Evolutionary conservation across 495 filamentous ascomycete genomes (phyloP), one percentile per base, ranked within the genome.

Genomic region (Extremus antarcticus): DNA sequence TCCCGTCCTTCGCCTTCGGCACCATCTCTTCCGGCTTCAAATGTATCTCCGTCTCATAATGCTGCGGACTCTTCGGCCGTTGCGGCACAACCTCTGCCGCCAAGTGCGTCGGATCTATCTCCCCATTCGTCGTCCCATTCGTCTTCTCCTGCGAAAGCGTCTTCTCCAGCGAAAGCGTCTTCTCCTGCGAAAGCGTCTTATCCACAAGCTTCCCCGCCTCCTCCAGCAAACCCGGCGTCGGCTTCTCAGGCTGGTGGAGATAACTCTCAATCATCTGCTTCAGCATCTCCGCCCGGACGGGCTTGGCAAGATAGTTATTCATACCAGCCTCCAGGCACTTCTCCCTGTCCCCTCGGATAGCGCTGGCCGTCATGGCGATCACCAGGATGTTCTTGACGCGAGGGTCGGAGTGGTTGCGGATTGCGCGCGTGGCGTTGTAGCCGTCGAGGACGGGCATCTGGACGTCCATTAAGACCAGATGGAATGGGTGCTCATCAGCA

Each of bases 261-360:
- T 71, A 71, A 21, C 60, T 66, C 55, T 70, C 68, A 11, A 70
- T 62, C 45, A 70, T 63, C 45, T 65, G 61, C 55, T 71, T 67
- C 35, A 71, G 50, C n/a, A 61, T 68, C 16, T 68, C 57, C n/a
- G 67, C 59, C 19, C 88, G 76, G 1, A 95, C 90, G 9, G 90
- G 90, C 66, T 95, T 95, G 22, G 90, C 88, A 3, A 95, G 80
- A 57, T 95, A 95, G 58, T 95, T 88, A 70, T 94, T 94, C 90
- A 95, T 95, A 24, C 90, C 90, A 0, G 88, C 86, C 23, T 88
- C 87, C 16, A 95, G 73, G 61, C 90, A 95, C 67, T 90, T 94
- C 68, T 95, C 90, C 24, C 88, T 77, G 60, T 95, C 90, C 38
- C 90, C 90, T 65, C 88, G 85, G 59, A 95, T 95, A 16, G 90